Evolutionary conservation across 176 grass and related monocot genomes (phyloP).

Genomic region (Alloteropsis semialata): DNA sequence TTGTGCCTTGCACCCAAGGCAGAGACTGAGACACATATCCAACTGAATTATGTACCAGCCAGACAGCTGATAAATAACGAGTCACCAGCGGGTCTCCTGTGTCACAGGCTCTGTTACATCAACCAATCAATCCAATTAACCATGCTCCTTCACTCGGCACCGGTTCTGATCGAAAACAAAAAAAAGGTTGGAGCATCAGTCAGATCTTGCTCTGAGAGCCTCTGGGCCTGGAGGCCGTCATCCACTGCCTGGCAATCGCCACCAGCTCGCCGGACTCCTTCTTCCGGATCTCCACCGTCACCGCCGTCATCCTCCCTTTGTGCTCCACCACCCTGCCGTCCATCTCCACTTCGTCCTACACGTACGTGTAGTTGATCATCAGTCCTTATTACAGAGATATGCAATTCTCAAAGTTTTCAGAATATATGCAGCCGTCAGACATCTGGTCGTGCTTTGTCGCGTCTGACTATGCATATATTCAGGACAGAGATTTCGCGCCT

Average conservation of each 20-base stretch:
- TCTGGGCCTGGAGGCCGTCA: slow-evolving; percentile 50
- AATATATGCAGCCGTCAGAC: not conserved
- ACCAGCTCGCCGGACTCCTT: slow-evolving; percentile 51
- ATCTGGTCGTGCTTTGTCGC: not conserved
- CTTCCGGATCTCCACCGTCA: slow-evolving; percentile 54
- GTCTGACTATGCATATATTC: not conserved
- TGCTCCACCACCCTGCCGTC: slow-evolving; percentile 52
- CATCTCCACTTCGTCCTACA: slow-evolving; percentile 74
- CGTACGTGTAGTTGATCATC: too few relatives aligned
- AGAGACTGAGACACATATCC: too few relatives aligned
- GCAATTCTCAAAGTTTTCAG: not conserved
- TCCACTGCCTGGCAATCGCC: slow-evolving; percentile 71
- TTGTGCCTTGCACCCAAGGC: too few relatives aligned
- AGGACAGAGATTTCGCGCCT: not conserved
- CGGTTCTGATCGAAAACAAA: too few relatives aligned
- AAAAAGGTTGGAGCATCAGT: slow-evolving; percentile 37
- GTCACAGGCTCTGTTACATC: too few relatives aligned
- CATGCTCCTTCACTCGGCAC: too few relatives aligned
- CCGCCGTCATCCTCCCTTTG: slow-evolving; percentile 67
- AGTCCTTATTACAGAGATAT: not conserved
- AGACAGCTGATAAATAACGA: too few relatives aligned
- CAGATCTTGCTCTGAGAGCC: slow-evolving; percentile 50
- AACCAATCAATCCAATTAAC: too few relatives aligned
- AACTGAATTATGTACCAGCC: too few relatives aligned
- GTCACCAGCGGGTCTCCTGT: too few relatives aligned